A percentile compares a stretch with the other conserved stretches of the same genome.
Evolutionary conservation across 2,329 filamentous ascomycete species (phyloP).

Genomic region (Curvularia eragrostidis): DNA sequence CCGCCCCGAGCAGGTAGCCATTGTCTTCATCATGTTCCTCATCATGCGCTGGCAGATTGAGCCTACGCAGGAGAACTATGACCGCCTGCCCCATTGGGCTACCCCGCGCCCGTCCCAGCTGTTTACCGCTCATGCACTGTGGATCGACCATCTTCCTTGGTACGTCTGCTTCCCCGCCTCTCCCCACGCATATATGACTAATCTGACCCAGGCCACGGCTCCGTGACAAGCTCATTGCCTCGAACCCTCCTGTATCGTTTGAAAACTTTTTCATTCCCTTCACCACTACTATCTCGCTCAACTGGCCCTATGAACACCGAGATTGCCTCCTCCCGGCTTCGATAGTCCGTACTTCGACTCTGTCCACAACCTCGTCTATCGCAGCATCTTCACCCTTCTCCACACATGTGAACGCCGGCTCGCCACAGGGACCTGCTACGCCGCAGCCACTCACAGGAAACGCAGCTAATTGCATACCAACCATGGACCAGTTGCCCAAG

Average conservation of each 20-base stretch:
- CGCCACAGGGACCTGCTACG: slow-evolving; percentile 34
- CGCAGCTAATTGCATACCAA: slow-evolving; percentile 25
- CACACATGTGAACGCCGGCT: slow-evolving; percentile 39
- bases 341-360: slow-evolving; percentile 26
- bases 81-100: slow-evolving; percentile 76
- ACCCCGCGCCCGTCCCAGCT: slow-evolving; percentile 72
- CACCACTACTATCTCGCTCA: slow-evolving; percentile 75
- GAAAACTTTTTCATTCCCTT: slow-evolving; percentile 85
- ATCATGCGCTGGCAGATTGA: slow-evolving; percentile 83
- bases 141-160: slow-evolving; percentile 84
- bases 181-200: slow-evolving; percentile 17
- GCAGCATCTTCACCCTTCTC: slow-evolving; percentile 40
- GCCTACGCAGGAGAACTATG: slow-evolving; percentile 79
- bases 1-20: slow-evolving; percentile 82
- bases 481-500: slow-evolving; percentile 22
- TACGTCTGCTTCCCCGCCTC: slow-evolving; percentile 30
- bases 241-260: slow-evolving; percentile 67
- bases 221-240: slow-evolving; percentile 69
- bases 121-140: slow-evolving; percentile 72
- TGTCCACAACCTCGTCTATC: slow-evolving; percentile 36
- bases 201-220: slow-evolving; percentile 63
- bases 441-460: slow-evolving; percentile 26
- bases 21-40: slow-evolving; percentile 86
- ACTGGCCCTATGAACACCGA: slow-evolving; percentile 82
- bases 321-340: slow-evolving; percentile 68